Percentiles rank a stretch among this genome's conserved stretches.
Evolutionary conservation across 2,329 filamentous ascomycete species (phyloP).

Genomic region (Hyphodiscus sp.): DNA sequence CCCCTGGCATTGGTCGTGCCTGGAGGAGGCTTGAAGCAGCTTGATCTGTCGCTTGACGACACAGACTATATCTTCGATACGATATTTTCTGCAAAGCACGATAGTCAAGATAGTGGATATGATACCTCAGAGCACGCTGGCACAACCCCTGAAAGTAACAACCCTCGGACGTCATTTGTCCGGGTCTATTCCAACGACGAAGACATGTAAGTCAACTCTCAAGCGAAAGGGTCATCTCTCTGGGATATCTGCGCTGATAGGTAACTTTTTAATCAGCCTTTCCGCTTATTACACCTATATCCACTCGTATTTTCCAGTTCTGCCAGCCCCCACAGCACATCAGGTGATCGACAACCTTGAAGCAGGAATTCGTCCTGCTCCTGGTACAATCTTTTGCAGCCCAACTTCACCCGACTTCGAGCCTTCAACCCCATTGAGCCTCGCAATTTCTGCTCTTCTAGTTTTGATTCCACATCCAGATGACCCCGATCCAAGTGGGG

Average conservation of each 20-base stretch:
- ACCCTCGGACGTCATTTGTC: conserved; percentile 8
- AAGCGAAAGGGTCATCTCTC: neutral
- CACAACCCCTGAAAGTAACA: conserved; percentile 9
- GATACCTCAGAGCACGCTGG: conserved; percentile 11
- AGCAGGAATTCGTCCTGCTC: conserved; percentile 20
- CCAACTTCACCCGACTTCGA: conserved; percentile 32
- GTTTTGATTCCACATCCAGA: conserved; percentile 40
- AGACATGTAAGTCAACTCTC: conserved; percentile 19
- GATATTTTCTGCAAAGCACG: conserved; percentile 14
- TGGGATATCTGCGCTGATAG: neutral
- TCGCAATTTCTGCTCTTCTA: conserved; percentile 43
- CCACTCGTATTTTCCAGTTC: conserved; percentile 43
- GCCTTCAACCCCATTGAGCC: conserved; percentile 37
- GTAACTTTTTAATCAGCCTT: conserved; percentile 27
- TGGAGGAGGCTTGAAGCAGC: conserved; percentile 40
- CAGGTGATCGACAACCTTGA: conserved; percentile 21
- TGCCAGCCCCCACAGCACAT: conserved; percentile 35
- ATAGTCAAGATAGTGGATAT: conserved; percentile 17
- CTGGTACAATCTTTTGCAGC: conserved; percentile 29
- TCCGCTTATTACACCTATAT: conserved; percentile 48
- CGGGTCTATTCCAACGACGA: conserved; percentile 21
- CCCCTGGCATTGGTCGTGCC: conserved; percentile 28
- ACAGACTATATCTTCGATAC: conserved; percentile 21
- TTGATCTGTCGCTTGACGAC: conserved; percentile 40
- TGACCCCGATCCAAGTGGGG: conserved; percentile 23